Base-by-base conservation (phyloP, 306 rosid genomes). In the Gastrolobium villosum region DNA sequence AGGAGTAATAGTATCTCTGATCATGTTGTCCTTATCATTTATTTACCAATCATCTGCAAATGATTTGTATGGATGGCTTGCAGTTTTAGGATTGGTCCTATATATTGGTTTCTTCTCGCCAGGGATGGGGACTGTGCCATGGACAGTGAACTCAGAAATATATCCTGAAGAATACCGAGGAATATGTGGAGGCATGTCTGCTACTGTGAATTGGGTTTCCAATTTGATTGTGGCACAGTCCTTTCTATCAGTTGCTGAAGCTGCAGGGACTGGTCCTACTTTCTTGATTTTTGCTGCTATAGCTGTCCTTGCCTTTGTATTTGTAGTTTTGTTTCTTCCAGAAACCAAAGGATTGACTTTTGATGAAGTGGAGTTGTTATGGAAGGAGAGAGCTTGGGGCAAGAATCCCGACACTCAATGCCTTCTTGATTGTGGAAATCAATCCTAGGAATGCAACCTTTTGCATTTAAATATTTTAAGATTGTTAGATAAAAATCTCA, bases 121-220 rank as follows among this genome's bases (percentile, higher is more conserved):
- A 0, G 98, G 98, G 55, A 94, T 94, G 98, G 98, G 98, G 13
- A 81, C 92, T 0, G 98, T 94, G 68, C 98, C 98, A 3, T 94
- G 98, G 98, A 90, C 97, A 0, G 90, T 94, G 13, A 94, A 92
- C 88, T 94, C 98, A 0, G 98, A 94, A 88, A 80, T 94, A 73
- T 94, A 94, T 70, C 98, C 98, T 0, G 92, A 94, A 75, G 86
- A 90, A 41, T 94, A 85, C 36, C 74, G 98, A 6, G 98, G 97
- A 59, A 68, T 88, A 13, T 94, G 98, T 10, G 96, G 97, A 14
- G 98, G 98, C 55, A 92, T 94, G 98, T 88, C 98, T 0, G 98
- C 98, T 67, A 92, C 97, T 37, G 95, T 94, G 55, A 88, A 89
- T 70, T 94, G 98, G 98, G 35, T 94, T 61, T 89, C 98, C 11